Base-by-base conservation (phyloP, 2,329 filamentous ascomycete species). In the Fusarium praegraminearum region DNA sequence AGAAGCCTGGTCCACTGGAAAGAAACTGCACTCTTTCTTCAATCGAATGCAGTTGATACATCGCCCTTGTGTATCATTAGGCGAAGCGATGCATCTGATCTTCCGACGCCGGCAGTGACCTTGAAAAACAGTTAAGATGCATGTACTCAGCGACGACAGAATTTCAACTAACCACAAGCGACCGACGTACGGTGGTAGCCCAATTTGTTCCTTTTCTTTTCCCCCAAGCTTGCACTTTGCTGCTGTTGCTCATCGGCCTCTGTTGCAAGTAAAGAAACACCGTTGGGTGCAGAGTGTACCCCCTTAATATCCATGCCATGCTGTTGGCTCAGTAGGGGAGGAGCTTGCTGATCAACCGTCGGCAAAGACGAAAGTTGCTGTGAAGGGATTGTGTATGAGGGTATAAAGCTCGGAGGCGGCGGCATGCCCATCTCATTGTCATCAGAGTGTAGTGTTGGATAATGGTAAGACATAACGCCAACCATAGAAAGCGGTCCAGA, bases 131-230 rank as follows among this genome's bases (percentile, higher is more conserved):
- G 57, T 64, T 61, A 68, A 62, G 41, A 44, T 22, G 30, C 26
- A 22, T 36, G 47, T 11, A 16, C 26, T 11, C 3, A 24, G n/a
- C 13, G 38, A 13, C 28, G 30, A 15, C 9, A 38, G 43, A 60
- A 18, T 3, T 5, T 20, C 28, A 38, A 89, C 94, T 88, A 87
- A 98, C 95, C 92, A 83, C 95, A 98, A 73, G 95, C 96, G 74
- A 98, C 93, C 45, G 94, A 97, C 36, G 94, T 97, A 76, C 95
- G 89, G 82, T 98, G 95, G 78, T 98, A 98, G 40, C 95, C 95
- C 65, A 98, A 86, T 81, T 97, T 98, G 80, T 97, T 98, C 77
- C 94, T 89, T 65, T 83, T 85, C 79, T 86, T 88, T 62, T 88
- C 86, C 36, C 78, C 80, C n/a, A 80, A 72, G 32, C 80, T 73